Base-by-base conservation (phyloP, 768 basidiomycete species). In the Daedaleopsis sinensis region DNA sequence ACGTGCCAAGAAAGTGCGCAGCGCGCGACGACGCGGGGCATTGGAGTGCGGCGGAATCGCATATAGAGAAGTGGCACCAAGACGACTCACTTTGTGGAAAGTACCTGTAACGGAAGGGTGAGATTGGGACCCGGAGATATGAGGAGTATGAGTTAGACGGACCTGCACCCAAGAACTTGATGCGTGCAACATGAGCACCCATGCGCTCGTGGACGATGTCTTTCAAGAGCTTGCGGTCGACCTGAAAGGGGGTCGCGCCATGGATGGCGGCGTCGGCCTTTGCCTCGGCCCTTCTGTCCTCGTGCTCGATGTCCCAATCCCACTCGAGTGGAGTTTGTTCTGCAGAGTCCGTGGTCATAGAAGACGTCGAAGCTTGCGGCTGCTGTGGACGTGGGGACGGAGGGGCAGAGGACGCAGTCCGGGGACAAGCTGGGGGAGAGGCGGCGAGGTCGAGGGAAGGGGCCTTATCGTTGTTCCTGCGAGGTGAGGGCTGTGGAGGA, bases 191-290 rank as follows among this genome's bases (percentile, higher is more conserved):
- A 23, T 87, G 84, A 15, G 79, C 73, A 21, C 76, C 80, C 75
- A 88, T 82, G 66, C 86, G 88, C 69, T 92, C 89, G 50, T 84
- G 79, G 9, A 94, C 86, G 46, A 94, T 86, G 65, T 92, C 90
- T 73, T 85, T 89, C 62, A 94, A 77, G 21, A 91, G 79, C 57
- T 81, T 80, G 57, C 92, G 76, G 73, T 94, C 93, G 24, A 94
- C 87, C 56, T 84, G 84, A 67, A 94, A 92, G 23, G 89, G 89
- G 6, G 79, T 81, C 11, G 81, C 77, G 37, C 82, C 83, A 66
- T 91, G 88, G 19, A 86, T 66, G 3, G 81, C 82, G 15, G 82
- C 81, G 63, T 91, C 90, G 2, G 82, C 84, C 66, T 80, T 82
- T 2, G 82, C 80, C 72, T 93, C 91, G 38, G 74, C 80, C 67